Base-by-base conservation (phyloP, 2,329 filamentous ascomycete species). In the Clarireedia paspali region DNA sequence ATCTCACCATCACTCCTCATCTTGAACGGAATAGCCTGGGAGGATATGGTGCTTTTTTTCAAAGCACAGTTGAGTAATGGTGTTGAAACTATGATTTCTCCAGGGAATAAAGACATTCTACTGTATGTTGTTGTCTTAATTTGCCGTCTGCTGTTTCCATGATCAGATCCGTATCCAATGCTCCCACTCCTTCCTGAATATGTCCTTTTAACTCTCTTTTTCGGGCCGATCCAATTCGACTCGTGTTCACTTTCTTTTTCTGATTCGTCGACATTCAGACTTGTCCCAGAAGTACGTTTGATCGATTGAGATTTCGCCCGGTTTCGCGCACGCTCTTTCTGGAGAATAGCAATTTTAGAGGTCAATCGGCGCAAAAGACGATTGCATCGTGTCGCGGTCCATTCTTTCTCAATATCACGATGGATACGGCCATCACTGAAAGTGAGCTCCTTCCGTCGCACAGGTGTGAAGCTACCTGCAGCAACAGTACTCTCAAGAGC, bases 331-430 rank as follows among this genome's bases (percentile, higher is more conserved):
- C 59, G 56, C 42, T 61, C 53, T 15, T 65, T 54, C 24, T 68
- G 69, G 3, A 76, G 62, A 38, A 72, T 70, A 59, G 70, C 66
- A 38, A 76, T 70, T 46, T 73, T 68, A 12, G 74, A 75, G 27
- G 72, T 68, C 53, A 76, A 61, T 6, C 73, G 71, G 34, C 74
- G 72, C 36, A 76, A 67, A 44, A 76, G 62, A 23, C 74, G 71
- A 53, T 75, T 69, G 53, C 74, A 76, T 57, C 73, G 70, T 36
- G 73, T 68, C 23, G 73, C 65, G 10, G 73, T 76, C 74, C 74
- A 70, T 57, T 67, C 64, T 50, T 64, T 60, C 45, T 63, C 60
- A 12, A 50, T 47, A 42, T 64, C 60, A 10, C 57, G 55, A 36
- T 60, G 39, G 20, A 60, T 50, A 45, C 50, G 53, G 39, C 61